Evolutionary conservation across 352 stramenopile species (phyloP).

Genomic region (Globisporangium splendens): DNA sequence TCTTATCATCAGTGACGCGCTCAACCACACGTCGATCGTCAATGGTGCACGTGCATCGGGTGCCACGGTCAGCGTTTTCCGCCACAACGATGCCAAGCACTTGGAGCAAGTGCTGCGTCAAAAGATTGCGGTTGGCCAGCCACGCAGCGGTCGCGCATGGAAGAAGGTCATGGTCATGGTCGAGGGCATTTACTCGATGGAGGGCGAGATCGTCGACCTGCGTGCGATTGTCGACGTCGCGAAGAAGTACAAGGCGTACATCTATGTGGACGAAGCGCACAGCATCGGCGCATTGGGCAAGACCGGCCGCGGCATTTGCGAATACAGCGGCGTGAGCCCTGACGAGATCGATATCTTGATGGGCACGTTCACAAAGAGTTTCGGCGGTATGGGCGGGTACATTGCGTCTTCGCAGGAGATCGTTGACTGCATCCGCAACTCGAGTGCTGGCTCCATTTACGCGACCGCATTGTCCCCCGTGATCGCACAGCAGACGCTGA

Average conservation of each 20-base stretch:
- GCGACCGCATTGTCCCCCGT: conserved; percentile 58
- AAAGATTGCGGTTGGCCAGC: conserved; percentile 59
- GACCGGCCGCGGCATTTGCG: conserved; percentile 86
- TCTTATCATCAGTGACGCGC: conserved; percentile 93
- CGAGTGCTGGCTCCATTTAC: conserved; percentile 56
- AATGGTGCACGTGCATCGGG: conserved; percentile 90
- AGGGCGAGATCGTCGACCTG: conserved; percentile 93
- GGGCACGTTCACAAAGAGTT: conserved; percentile 96
- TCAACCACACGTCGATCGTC: conserved; percentile 98
- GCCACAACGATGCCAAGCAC: conserved; percentile 92
- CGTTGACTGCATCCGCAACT: conserved; percentile 52
- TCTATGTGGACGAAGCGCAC: conserved; percentile 95
- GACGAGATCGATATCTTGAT: conserved; percentile 94
- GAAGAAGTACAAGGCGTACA: conserved; percentile 94
- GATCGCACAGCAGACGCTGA: conserved; percentile 61
- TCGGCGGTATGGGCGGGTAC: conserved; percentile 96
- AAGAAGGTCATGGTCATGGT: conserved; percentile 94
- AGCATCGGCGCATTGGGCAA: conserved; percentile 91
- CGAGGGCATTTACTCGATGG: conserved; percentile 96
- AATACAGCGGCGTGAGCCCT: conserved; percentile 88
- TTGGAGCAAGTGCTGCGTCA: conserved; percentile 80
- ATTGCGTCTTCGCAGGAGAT: conserved; percentile 73
- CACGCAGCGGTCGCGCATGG: conserved; percentile 90
- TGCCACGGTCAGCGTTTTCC: conserved; percentile 90
- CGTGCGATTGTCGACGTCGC: conserved; percentile 79